A percentile compares a stretch with the other conserved stretches of the same genome.
These are phyloP conservation scores for Dacryopinax primogenitus DNA, from an alignment of 768 basidiomycete species.

Conservation along the genomic window DNA sequence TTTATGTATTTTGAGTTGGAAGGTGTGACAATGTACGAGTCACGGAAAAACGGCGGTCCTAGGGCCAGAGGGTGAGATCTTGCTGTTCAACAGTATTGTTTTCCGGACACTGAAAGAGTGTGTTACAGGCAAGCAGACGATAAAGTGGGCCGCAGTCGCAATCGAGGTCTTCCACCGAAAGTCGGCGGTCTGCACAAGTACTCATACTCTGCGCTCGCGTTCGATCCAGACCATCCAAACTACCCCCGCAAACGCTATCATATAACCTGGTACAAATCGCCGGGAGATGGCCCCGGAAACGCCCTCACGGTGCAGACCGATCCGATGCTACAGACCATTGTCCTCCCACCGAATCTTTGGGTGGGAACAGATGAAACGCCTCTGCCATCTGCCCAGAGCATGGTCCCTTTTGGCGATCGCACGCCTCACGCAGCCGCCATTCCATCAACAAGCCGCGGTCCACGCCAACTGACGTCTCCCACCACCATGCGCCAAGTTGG, in stretches of 20 bases:
- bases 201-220: background rate
- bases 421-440: background rate
- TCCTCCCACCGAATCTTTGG: background rate
- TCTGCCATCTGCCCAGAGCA: background rate
- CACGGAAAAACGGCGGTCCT: background rate
- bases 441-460: background rate
- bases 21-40: slow-evolving; percentile 4
- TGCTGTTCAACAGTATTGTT: background rate
- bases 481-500: too few relatives aligned
- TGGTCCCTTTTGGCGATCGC: background rate
- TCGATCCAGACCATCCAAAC: slow-evolving; percentile 6
- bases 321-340: background rate
- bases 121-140: background rate
- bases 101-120: background rate
- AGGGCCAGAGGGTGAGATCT: background rate
- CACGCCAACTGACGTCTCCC: background rate
- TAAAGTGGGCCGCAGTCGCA: background rate
- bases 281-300: background rate
- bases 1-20: slow-evolving; percentile 8
- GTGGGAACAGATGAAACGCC: slow-evolving; percentile 1
- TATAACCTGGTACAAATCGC: background rate
- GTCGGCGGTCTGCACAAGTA: slow-evolving; percentile 5
- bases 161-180: slow-evolving; percentile 2
- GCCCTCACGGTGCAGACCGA: background rate
- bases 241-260: slow-evolving; percentile 3